Evolutionary conservation across 192 early-diverging fungal species (phyloP).

Genomic region (Linnemannia zychae): DNA sequence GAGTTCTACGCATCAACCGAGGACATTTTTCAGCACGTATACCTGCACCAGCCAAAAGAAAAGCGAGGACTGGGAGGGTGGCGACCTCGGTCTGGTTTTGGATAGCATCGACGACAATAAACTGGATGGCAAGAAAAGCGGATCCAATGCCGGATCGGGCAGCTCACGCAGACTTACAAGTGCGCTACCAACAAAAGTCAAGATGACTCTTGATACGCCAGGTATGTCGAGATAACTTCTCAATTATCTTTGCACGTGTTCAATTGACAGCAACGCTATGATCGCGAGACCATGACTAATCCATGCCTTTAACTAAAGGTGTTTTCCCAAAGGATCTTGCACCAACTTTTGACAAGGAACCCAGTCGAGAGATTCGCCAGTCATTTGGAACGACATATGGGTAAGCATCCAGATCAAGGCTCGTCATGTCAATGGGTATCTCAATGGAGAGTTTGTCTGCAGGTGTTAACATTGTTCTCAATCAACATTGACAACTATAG

Average conservation of each 20-base stretch:
- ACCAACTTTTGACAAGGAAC: slow-evolving; percentile 29
- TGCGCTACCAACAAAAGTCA: slow-evolving; percentile 34
- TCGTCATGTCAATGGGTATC: not conserved
- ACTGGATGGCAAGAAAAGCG: not conserved
- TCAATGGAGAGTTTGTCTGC: too few species aligned
- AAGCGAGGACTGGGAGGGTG: not conserved
- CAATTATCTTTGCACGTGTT: not conserved
- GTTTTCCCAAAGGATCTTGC: slow-evolving; percentile 44
- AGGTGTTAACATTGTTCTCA: too few species aligned
- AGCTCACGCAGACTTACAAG: slow-evolving; percentile 13
- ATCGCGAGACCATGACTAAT: not conserved
- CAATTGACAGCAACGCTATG: not conserved
- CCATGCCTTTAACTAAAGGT: slow-evolving; percentile 3
- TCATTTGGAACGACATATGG: slow-evolving; percentile 65
- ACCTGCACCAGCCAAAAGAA: not conserved
- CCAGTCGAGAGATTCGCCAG: slow-evolving; percentile 59
- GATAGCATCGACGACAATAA: not conserved
- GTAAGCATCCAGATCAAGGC: slow-evolving; percentile 27
- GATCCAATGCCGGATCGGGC: slow-evolving; percentile 18
- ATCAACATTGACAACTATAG: slow-evolving; percentile 19
- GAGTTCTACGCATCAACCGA: not conserved
- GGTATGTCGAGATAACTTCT: slow-evolving; percentile 11
- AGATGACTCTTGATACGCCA: slow-evolving; percentile 51
- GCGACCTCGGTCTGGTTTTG: not conserved
- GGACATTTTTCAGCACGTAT: slow-evolving; percentile 7